Percentiles rank a stretch among this genome's conserved stretches.
These are phyloP conservation scores for Fraxinus sp. DNA, from an alignment of 305 asterid genomes.

Conservation along the genomic window DNA sequence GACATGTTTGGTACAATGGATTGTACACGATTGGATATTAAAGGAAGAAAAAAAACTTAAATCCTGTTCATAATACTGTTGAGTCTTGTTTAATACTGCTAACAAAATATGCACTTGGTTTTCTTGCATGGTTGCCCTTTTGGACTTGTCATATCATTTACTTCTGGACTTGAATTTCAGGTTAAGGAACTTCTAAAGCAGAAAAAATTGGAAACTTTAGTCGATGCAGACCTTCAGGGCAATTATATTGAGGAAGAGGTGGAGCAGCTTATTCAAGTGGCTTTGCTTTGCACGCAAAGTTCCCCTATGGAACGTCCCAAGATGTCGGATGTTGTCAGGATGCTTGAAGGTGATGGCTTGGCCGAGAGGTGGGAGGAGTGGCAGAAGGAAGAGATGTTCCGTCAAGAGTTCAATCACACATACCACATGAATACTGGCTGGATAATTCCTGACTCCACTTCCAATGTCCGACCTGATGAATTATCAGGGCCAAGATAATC, in stretches of 20 bases:
- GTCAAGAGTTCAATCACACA: slow-evolving; percentile 56
- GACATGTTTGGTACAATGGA: not conserved
- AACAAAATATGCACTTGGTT: not conserved
- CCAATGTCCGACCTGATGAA: slow-evolving; percentile 50
- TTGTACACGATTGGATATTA: not conserved
- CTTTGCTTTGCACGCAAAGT: slow-evolving; percentile 75
- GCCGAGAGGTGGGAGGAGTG: slow-evolving; percentile 85
- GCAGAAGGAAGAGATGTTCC: slow-evolving; percentile 86
- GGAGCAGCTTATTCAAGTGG: slow-evolving; percentile 80
- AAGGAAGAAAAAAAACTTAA: not conserved
- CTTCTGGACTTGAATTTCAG: slow-evolving; percentile 35
- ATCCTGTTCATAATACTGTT: not conserved
- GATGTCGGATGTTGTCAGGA: slow-evolving; percentile 84
- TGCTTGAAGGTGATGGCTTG: slow-evolving; percentile 89
- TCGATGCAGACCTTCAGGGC: slow-evolving; percentile 75
- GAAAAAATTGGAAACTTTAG: slow-evolving; percentile 65
- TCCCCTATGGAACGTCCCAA: slow-evolving; percentile 73
- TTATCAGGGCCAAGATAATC: slow-evolving; percentile 62
- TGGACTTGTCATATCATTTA: not conserved
- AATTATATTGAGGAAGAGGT: slow-evolving; percentile 68
- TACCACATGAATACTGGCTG: slow-evolving; percentile 51
- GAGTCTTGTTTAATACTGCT: not conserved
- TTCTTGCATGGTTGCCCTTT: not conserved
- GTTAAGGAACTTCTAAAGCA: slow-evolving; percentile 77
- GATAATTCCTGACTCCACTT: slow-evolving; percentile 52